Evolutionary conservation across 352 stramenopile species (phyloP).

Genomic region (Globisporangium cylindrosporum): DNA sequence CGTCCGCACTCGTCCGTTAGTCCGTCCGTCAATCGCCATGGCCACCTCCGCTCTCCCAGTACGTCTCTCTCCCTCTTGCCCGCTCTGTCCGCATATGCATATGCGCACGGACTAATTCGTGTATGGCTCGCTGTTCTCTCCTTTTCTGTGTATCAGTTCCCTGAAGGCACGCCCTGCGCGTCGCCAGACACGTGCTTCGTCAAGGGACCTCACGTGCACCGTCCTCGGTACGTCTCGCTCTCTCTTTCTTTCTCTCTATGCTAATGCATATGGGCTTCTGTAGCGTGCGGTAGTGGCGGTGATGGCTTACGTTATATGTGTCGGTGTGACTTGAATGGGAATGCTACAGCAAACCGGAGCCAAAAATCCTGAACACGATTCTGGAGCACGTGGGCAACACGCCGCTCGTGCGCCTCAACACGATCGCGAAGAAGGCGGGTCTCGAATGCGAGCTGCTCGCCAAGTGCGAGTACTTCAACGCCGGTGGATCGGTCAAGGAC

Average conservation of each 20-base stretch:
- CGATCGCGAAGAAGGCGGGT: slow-evolving; percentile 74
- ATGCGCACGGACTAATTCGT: not conserved
- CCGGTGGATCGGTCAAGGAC: slow-evolving; percentile 89
- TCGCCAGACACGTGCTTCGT: slow-evolving; percentile 64
- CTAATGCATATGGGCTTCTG: not conserved
- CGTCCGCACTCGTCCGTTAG: not conserved
- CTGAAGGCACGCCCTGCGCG: slow-evolving; percentile 37
- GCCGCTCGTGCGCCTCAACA: slow-evolving; percentile 93
- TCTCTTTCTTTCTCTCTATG: not conserved
- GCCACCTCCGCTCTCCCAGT: slow-evolving; percentile 30
- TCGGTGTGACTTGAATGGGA: not conserved
- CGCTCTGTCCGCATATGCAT: not conserved
- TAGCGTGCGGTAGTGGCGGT: not conserved
- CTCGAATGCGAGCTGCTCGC: slow-evolving; percentile 90
- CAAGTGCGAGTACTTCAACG: slow-evolving; percentile 98
- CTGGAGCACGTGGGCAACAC: slow-evolving; percentile 94
- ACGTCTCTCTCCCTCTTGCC: not conserved
- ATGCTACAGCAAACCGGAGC: slow-evolving; percentile 34
- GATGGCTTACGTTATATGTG: not conserved
- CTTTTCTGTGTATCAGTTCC: slow-evolving; percentile 16
- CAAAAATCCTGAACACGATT: slow-evolving; percentile 91
- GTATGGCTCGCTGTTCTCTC: not conserved
- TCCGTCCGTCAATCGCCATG: slow-evolving; percentile 16
- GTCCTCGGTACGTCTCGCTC: slow-evolving; percentile 30
- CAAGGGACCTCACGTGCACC: slow-evolving; percentile 63